Base-by-base conservation (phyloP, 495 filamentous ascomycete species). In the Aspergillus bertholletiae region DNA sequence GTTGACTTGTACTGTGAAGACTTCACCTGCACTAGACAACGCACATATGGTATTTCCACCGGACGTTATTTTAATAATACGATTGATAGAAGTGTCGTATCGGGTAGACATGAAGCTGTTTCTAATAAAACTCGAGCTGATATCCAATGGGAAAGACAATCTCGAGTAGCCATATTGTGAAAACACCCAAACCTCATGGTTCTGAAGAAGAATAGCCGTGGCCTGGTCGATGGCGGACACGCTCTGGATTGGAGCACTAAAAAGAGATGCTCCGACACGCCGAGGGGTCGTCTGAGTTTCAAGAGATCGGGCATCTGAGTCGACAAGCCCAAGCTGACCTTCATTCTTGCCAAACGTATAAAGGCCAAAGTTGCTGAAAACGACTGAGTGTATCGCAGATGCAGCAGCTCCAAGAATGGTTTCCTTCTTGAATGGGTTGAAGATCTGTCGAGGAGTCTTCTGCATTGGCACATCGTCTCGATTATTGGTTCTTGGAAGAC, bases 301-400 rank as follows among this genome's bases (percentile, higher is more conserved):
- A 15, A 96, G 83, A 0, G 92, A 96, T 18, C 90, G 85, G 35
- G 95, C 91, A 69, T 97, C 93, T 12, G 94, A 92, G 65, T 96
- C 95, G 63, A 97, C 88, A 40, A 98, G 75, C 4, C 94, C 95
- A 44, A 98, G 81, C 60, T 98, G 94, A 21, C 94, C 94, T 58
- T 95, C 84, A 59, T 97, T 98, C 69, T 94, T 96, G 18, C 94
- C 94, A 77, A 95, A 98, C 5, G 90, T 96, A 65, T 88, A 98
- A 5, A 98, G 74, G 21, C 91, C 90, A 2, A 84, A 80, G 2
- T 77, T 75, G 5, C 89, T 97, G 61, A 94, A 88, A 4, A 89
- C 90, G 8, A 94, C 92, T 0, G 91, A 96, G 67, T 98, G 94
- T 17, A 95, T 85, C 0, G 90, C 78, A 7, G 92, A 97, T n/a